Evolutionary conservation across 1,284 basidiomycete genomes (phyloP), one percentile per base, ranked within the genome.

Genomic region (Ustilago vetiveriae): DNA sequence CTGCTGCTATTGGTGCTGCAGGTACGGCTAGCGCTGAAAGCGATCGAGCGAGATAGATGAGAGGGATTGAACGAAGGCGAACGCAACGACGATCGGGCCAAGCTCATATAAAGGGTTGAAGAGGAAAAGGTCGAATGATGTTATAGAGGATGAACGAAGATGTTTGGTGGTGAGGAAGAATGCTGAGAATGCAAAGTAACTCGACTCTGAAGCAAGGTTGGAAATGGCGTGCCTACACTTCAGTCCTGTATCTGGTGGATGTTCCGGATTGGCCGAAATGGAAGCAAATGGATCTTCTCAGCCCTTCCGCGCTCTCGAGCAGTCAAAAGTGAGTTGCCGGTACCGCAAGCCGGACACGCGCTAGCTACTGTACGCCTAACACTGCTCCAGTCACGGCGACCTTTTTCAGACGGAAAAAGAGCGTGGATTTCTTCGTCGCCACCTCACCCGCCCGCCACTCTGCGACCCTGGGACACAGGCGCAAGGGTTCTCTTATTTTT

Each of bases 251-350:
- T n/a, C n/a, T n/a, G n/a, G 35, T 48, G 33, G 32, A 36, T 36
- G 38, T 26, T 33, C 29, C 22, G 29, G 36, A 14, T 10, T 27
- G 38, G 32, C 23, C 49, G 33, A 29, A 43, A 44, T 62, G 42
- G 58, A 62, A 62, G 51, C 58, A 19, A 23, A 54, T 62, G 46
- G 58, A 62, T 62, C 58, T 62, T 62, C 58, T 62, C 17, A 44
- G 26, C 37, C 9, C 2, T 10, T 23, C 4, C 30, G 13, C 27
- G 19, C 33, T 10, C 38, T 9, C 9, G 11, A 29, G 10, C 33
- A n/a, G 33, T 16, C 13, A 35, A 16, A 6, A 14, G 16, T 2
- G 33, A 35, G n/a, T 35, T 35, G 40, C 40, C 40, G 40, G 40
- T 30, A 27, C 24, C 33, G 16, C 33, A n/a, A 35, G 33, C 33